Evolutionary conservation across 2,329 filamentous ascomycete genomes (phyloP).

Genomic region (Apiospora marii): DNA sequence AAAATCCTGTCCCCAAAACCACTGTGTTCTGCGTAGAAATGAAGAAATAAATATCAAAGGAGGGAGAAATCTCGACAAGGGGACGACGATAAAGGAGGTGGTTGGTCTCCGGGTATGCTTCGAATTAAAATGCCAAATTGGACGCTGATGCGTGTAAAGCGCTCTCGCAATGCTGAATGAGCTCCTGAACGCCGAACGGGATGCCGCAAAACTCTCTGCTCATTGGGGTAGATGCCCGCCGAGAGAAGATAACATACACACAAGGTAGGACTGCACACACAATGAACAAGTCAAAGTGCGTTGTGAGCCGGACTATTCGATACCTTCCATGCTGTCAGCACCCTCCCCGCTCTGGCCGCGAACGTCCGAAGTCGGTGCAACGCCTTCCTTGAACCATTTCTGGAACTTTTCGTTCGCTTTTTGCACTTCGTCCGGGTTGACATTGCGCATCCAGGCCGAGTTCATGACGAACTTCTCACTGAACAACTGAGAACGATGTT

Average conservation of each 20-base stretch:
- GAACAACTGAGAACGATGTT: slow-evolving; percentile 74
- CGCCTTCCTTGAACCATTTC: slow-evolving; percentile 60
- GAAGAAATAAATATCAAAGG: not conserved
- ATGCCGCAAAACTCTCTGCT: slow-evolving; percentile 19
- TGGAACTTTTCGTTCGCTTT: slow-evolving; percentile 73
- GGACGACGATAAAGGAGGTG: not conserved
- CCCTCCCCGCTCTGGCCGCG: slow-evolving; percentile 37
- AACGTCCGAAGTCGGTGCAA: slow-evolving; percentile 46
- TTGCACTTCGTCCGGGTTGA: slow-evolving; percentile 79
- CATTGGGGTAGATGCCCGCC: not conserved
- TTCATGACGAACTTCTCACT: slow-evolving; percentile 85
- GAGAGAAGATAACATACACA: slow-evolving; percentile 3
- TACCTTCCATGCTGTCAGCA: slow-evolving; percentile 27
- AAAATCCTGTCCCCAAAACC: not conserved
- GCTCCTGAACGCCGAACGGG: slow-evolving; percentile 19
- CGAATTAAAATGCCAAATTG: slow-evolving; percentile 11
- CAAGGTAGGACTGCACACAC: slow-evolving; percentile 5
- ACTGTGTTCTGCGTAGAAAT: not conserved
- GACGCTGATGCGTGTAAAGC: slow-evolving; percentile 9
- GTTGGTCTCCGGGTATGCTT: slow-evolving; percentile 8
- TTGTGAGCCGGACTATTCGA: slow-evolving; percentile 4
- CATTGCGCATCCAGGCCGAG: slow-evolving; percentile 80
- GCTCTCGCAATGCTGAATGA: slow-evolving; percentile 17
- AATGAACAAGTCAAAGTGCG: slow-evolving; percentile 8
- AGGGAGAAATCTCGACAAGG: not conserved